Conservation (phyloP, 169 alveolate species). For the Perkinsus chesapeaki region DNA sequence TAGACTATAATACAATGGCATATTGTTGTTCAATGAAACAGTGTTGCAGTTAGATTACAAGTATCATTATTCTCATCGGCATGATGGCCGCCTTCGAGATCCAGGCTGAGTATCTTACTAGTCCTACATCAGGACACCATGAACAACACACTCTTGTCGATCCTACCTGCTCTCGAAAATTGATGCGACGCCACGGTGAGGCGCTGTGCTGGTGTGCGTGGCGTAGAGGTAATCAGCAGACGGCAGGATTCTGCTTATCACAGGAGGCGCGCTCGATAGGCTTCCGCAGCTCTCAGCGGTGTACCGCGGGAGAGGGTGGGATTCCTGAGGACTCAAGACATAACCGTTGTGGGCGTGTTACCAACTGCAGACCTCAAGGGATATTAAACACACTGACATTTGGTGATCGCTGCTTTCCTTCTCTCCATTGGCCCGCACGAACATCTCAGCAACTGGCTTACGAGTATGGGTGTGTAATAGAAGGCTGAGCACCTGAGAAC, state of each 20-base stretch:
- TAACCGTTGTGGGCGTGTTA: too few relatives aligned
- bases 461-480: neutral
- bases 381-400: neutral
- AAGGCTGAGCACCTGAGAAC: neutral
- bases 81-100: neutral
- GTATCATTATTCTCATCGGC: neutral
- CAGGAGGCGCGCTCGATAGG: neutral
- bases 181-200: neutral
- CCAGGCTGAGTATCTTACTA: neutral
- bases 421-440: neutral
- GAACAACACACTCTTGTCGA: neutral
- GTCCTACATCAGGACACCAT: neutral
- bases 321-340: neutral
- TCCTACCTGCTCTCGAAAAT: neutral
- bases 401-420: neutral
- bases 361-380: neutral
- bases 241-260: neutral
- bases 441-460: neutral
- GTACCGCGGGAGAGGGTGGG: neutral
- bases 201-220: neutral
- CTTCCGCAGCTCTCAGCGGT: neutral
- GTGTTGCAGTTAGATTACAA: neutral
- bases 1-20: neutral
- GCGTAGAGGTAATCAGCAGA: neutral
- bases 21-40: neutral